A percentile compares a stretch with the other conserved stretches of the same genome.
Conservation (phyloP, 1,139 yeast species). For the Geotrichum australiense region DNA sequence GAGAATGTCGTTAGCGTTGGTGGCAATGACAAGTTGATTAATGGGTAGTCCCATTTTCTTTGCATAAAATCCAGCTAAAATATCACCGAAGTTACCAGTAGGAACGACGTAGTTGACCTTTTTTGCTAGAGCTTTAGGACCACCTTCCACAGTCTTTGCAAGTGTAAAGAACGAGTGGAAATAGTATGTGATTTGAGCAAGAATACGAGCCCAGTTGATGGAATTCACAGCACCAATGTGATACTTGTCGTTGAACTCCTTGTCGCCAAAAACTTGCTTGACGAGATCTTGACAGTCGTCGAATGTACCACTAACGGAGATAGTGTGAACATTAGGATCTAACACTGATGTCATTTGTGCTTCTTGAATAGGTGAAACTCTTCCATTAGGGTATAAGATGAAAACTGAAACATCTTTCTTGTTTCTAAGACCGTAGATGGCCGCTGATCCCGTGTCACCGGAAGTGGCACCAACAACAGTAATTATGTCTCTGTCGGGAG, state of each 20-base stretch:
- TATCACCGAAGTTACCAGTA: constrained; percentile 97
- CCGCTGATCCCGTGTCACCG: constrained; percentile 99
- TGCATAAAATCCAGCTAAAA: constrained; percentile 93
- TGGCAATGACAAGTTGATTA: constrained; percentile 81
- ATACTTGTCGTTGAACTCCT: constrained; percentile 75
- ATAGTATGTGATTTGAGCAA: constrained; percentile 96
- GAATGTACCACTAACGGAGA: constrained; percentile 91
- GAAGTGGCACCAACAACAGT: constrained; percentile 99
- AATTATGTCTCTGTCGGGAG: constrained; percentile 61
- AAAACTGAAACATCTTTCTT: constrained; percentile 95
- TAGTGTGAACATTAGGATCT: constrained; percentile 87
- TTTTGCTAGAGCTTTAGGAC: constrained; percentile 27
- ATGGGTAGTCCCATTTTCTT: constrained; percentile 92
- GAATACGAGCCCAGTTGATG: constrained; percentile 97
- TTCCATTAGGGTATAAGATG: constrained; percentile 92
- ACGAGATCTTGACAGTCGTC: constrained; percentile 98
- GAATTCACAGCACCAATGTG: constrained; percentile 98
- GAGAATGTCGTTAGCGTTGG: constrained; percentile 90
- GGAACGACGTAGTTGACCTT: constrained; percentile 82
- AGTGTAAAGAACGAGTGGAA: constrained; percentile 85
- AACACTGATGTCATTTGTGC: constrained; percentile 98
- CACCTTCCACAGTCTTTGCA: constrained; percentile 33
- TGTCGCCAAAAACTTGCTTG: constrained; percentile 85
- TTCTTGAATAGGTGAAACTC: constrained; percentile 96
- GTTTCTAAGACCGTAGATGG: constrained; percentile 94